A percentile compares a stretch with the other conserved stretches of the same genome.
phyloP scores from a whole-genome alignment of 768 basidiomycete species.

The Agrocybe pediades region DNA sequence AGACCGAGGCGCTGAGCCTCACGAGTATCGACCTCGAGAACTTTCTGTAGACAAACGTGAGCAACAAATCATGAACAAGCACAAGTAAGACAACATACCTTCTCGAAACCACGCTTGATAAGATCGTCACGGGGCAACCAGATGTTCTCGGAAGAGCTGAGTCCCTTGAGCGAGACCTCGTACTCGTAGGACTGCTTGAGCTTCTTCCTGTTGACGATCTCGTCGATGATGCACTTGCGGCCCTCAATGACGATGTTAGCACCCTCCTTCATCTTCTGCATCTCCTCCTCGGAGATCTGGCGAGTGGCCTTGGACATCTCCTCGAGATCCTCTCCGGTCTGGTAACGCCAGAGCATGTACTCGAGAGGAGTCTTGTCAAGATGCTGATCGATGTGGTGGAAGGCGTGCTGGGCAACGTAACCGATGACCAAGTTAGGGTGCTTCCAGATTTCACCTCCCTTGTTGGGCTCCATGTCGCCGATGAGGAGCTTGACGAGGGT shows the following conservation, averaged over 20 bases:
- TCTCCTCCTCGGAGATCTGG: slow-evolving; percentile 84
- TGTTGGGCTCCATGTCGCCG: slow-evolving; percentile 95
- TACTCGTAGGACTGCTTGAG: slow-evolving; percentile 99
- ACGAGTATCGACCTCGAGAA: slow-evolving; percentile 94
- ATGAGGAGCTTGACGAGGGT: slow-evolving; percentile 97
- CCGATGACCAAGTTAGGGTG: slow-evolving; percentile 99
- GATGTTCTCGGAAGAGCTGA: slow-evolving; percentile 97
- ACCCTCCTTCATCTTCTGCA: slow-evolving; percentile 97
- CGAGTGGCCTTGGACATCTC: slow-evolving; percentile 93
- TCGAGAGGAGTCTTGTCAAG: slow-evolving; percentile 98
- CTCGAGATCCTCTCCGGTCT: slow-evolving; percentile 98
- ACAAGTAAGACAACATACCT: slow-evolving; percentile 40
- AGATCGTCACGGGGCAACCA: slow-evolving; percentile 97
- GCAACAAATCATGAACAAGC: slow-evolving; percentile 12
- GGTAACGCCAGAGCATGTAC: slow-evolving; percentile 99
- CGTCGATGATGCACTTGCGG: slow-evolving; percentile 93
- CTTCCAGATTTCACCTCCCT: slow-evolving; percentile 97
- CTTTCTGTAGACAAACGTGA: slow-evolving; percentile 59
- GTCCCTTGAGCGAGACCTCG: slow-evolving; percentile 92
- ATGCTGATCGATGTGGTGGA: slow-evolving; percentile 99
- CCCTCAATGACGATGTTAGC: slow-evolving; percentile 85
- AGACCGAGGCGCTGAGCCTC: slow-evolving; percentile 97
- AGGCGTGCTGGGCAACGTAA: slow-evolving; percentile 98
- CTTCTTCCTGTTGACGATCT: slow-evolving; percentile 91
- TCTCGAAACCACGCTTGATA: slow-evolving; percentile 97